Conservation (phyloP, 1,284 basidiomycete species). For the Cryptococcus sp. region DNA sequence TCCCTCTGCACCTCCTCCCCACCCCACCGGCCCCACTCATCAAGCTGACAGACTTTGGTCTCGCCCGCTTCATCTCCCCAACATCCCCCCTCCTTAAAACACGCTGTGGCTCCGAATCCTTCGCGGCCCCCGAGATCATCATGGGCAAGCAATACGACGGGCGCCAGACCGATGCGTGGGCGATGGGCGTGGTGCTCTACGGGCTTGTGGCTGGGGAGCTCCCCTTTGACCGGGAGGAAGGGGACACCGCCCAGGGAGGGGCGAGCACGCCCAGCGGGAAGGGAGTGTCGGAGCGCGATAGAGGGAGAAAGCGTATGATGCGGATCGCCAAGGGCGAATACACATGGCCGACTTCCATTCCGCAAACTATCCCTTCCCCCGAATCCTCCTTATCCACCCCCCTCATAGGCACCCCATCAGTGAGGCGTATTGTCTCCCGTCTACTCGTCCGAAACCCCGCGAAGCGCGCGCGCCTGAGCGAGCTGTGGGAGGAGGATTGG, state of each 20-base stretch:
- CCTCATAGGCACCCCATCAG: neutral
- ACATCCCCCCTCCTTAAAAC: slow-evolving; percentile 70
- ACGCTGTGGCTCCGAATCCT: slow-evolving; percentile 85
- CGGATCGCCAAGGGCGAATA: slow-evolving; percentile 75
- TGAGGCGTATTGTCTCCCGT: slow-evolving; percentile 15
- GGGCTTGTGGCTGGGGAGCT: slow-evolving; percentile 63
- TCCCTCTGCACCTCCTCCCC: slow-evolving; percentile 51
- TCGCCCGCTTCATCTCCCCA: slow-evolving; percentile 78
- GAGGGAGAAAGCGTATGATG: slow-evolving; percentile 56
- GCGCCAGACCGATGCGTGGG: slow-evolving; percentile 84
- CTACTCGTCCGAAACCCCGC: slow-evolving; percentile 67
- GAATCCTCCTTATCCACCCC: neutral
- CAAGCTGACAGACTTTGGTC: slow-evolving; percentile 87
- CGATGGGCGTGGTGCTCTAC: slow-evolving; percentile 78
- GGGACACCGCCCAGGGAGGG: slow-evolving; percentile 20
- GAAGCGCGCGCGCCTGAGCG: slow-evolving; percentile 59
- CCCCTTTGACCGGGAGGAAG: slow-evolving; percentile 47
- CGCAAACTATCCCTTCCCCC: neutral
- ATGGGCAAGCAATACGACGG: slow-evolving; percentile 76
- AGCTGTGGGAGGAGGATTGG: slow-evolving; percentile 68
- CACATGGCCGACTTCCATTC: slow-evolving; percentile 56
- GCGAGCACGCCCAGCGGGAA: slow-evolving; percentile 32
- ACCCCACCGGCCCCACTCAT: slow-evolving; percentile 58
- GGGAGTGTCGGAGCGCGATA: slow-evolving; percentile 48
- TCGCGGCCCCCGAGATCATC: slow-evolving; percentile 87